Evolutionary conservation across 495 filamentous ascomycete species (phyloP).

Genomic region (Lentithecium fluviatile): DNA sequence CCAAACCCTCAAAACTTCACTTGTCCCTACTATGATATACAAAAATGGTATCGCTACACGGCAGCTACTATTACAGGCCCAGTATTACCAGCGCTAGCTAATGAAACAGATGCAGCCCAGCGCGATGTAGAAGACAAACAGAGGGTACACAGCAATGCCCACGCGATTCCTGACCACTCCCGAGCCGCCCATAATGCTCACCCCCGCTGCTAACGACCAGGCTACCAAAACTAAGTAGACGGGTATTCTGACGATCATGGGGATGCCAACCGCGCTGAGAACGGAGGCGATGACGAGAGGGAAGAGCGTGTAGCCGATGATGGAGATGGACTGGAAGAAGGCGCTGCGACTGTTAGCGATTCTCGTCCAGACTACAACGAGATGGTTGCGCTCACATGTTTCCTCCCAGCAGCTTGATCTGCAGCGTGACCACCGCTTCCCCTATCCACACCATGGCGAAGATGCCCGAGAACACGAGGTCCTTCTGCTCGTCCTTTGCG

Average conservation of each 20-base stretch:
- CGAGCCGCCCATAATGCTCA: conserved; percentile 93
- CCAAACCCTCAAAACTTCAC: neutral
- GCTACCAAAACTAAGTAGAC: conserved; percentile 82
- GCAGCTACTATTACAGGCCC: conserved; percentile 18
- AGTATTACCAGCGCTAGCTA: conserved; percentile 54
- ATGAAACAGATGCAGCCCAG: conserved; percentile 96
- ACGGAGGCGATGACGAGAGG: conserved; percentile 93
- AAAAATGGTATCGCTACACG: neutral
- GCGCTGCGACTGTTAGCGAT: conserved; percentile 56
- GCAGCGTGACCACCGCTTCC: conserved; percentile 93
- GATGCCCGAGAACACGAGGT: conserved; percentile 87
- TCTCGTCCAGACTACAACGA: neutral
- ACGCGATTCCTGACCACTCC: conserved; percentile 94
- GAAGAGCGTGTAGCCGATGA: conserved; percentile 98
- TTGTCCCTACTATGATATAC: conserved; percentile 9
- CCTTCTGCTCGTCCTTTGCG: conserved; percentile 72
- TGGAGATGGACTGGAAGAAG: conserved; percentile 94
- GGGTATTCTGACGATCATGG: conserved; percentile 76
- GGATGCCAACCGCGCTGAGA: conserved; percentile 76
- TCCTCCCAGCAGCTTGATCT: conserved; percentile 95
- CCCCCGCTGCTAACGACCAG: conserved; percentile 92
- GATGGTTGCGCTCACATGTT: conserved; percentile 86
- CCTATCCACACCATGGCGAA: conserved; percentile 97
- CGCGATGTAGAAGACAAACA: conserved; percentile 93
- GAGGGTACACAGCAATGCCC: conserved; percentile 88